phyloP scores from a whole-genome alignment of 805 yeast species.

The Trichomonascus vanleenenianus region DNA sequence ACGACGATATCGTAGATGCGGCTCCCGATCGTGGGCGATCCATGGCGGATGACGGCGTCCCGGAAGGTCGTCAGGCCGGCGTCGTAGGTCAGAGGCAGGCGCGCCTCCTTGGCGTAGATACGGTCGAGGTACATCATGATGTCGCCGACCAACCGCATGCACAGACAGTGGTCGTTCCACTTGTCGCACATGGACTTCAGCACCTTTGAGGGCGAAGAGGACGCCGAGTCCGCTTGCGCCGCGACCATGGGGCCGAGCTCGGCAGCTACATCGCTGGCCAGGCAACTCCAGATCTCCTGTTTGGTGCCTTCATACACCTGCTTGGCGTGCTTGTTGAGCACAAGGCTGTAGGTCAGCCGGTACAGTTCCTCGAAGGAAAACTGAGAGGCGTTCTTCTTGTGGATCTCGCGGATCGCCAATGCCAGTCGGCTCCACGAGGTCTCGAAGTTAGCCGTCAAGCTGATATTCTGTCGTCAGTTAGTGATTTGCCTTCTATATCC shows the following conservation, averaged over 20 bases:
- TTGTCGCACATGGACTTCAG: constrained; percentile 31
- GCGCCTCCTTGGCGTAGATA: constrained; percentile 66
- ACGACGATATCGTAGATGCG: constrained; percentile 43
- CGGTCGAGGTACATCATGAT: constrained; percentile 81
- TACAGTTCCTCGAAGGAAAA: constrained; percentile 79
- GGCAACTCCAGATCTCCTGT: constrained; percentile 39
- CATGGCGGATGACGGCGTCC: constrained; percentile 46
- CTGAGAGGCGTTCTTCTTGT: constrained; percentile 59
- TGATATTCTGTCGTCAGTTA: neutral
- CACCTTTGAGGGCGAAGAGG: constrained; percentile 19
- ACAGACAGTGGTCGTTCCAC: constrained; percentile 67
- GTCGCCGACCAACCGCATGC: constrained; percentile 75
- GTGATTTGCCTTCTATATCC: no score
- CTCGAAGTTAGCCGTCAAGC: constrained; percentile 42
- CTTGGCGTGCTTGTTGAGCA: constrained; percentile 60
- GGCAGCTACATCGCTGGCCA: constrained; percentile 24
- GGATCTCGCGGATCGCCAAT: constrained; percentile 65
- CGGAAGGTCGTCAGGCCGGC: constrained; percentile 64
- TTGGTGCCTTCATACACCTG: constrained; percentile 56
- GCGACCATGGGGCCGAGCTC: constrained; percentile 18
- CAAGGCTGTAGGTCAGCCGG: constrained; percentile 69
- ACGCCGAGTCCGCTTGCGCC: constrained; percentile 4
- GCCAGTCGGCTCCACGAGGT: constrained; percentile 59
- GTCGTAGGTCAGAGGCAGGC: constrained; percentile 59
- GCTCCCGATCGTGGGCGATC: constrained; percentile 44